Evolutionary conservation across 495 filamentous ascomycete genomes (phyloP), one percentile per base, ranked within the genome.

Genomic region (Lophiostoma macrostomum): DNA sequence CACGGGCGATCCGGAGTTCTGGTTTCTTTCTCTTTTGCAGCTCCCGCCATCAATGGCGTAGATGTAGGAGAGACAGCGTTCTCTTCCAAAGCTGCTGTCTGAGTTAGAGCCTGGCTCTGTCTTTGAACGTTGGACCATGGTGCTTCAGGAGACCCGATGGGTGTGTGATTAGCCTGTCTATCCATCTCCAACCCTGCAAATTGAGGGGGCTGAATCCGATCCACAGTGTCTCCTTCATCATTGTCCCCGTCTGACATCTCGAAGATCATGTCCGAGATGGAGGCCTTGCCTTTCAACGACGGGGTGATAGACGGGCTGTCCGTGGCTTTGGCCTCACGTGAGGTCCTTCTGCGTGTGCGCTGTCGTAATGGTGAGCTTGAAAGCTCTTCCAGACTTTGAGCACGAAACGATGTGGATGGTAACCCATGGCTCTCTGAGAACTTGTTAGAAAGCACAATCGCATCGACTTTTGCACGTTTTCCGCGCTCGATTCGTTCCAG

Each of bases 171-270:
- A 19, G 43, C 1, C n/a, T 44, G 36, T 12, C 35, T 42, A 8
- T 22, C 28, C 0, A 27, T 31, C 0, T 44, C 23, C 1, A 8
- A 7, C 5, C 42, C 35, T 13, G 41, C 47, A 32, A 49, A 48
- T 16, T 22, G 48, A 5, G 49, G 43, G 4, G 19, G 34, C 19
- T 14, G 27, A 7, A 51, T 46, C 34, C 24, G 37, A 4, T 35
- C n/a, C 5, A 30, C 34, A 5, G 18, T 18, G 4, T 31, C 30
- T 5, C 28, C 24, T 1, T 54, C 49, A 8, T 47, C 58, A 1
- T 59, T 50, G 35, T 69, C 74, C 32, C 88, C 90, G n/a, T 91
- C 89, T 50, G 95, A 91, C 88, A 95, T 95, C 53, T 90, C 83
- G 63, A 95, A 96, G 73, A 96, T 93, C 30, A 96, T 73, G 56